phyloP scores from a whole-genome alignment of 1,284 basidiomycete genomes.

The Marasmius oreades region DNA sequence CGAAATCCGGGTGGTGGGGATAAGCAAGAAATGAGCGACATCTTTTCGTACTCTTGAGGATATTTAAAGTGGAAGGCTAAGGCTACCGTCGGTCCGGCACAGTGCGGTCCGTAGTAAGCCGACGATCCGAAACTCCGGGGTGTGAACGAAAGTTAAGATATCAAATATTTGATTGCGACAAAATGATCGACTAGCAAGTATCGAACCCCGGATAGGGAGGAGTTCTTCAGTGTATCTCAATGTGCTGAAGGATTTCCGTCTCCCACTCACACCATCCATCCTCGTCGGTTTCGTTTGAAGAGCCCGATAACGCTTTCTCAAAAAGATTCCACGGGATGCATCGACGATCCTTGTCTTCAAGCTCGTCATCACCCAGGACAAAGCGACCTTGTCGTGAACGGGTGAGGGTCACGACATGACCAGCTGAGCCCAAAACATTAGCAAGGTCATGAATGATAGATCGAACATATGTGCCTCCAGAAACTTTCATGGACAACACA shows the following conservation, averaged over 20 bases:
- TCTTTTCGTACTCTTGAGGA: not conserved
- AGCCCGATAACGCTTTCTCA: constrained; percentile 54
- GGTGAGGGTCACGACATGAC: constrained; percentile 87
- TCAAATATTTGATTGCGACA: not conserved
- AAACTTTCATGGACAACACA: constrained; percentile 86
- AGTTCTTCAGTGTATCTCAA: constrained; percentile 49
- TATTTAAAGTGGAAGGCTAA: not conserved
- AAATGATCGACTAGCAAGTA: not conserved
- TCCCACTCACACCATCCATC: constrained; percentile 74
- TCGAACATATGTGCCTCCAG: constrained; percentile 95
- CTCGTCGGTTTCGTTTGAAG: constrained; percentile 38
- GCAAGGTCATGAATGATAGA: constrained; percentile 91
- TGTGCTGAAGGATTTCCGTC: constrained; percentile 56
- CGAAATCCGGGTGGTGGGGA: not conserved
- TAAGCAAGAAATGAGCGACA: not conserved
- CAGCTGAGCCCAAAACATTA: constrained; percentile 77
- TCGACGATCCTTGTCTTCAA: constrained; percentile 37
- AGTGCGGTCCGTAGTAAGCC: not conserved
- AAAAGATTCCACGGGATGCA: constrained; percentile 85
- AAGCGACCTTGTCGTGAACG: constrained; percentile 85
- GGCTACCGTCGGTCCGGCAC: not conserved
- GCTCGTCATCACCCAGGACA: constrained; percentile 42
- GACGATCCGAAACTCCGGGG: not conserved
- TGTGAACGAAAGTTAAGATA: not conserved
- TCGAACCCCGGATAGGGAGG: not conserved